Base-by-base conservation (phyloP, 805 yeast species). In the Candida silvatica region DNA sequence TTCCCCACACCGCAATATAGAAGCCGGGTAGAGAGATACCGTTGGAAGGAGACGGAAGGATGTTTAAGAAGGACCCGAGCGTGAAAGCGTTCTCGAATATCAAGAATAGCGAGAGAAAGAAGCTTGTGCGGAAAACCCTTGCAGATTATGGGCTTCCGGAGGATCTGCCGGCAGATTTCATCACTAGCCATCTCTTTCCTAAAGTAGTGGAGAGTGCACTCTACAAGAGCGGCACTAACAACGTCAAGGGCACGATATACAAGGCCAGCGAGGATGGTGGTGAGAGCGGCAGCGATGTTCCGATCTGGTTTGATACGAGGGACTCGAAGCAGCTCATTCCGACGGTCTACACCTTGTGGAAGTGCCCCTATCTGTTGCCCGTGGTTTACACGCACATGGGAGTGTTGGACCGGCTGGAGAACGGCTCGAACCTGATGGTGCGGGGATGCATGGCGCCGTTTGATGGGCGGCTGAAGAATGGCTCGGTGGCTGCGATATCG, bases 351-450 rank as follows among this genome's bases (percentile, higher is more conserved):
- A 75, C 85, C 0, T 54, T 80, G 27, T 84, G 95, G 92, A 64
- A 65, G 17, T 67, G 71, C 26, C 86, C 88, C 0, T 70, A 59
- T 39, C 36, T 85, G 9, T 44, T 86, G 17, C 95, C 95, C 0
- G 52, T 68, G 1, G 72, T 88, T 3, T 58, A 62, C 38, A 88
- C 97, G 0, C 87, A 84, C 51, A 71, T 72, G 9, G 73, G 69
- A 44, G 95, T 90, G 2, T 66, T 90, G 14, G 78, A 71, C 32
- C 72, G 74, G 9, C 58, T 87, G n/a, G 59, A 66, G 22, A 74
- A 73, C 38, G 96, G 97, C 9, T 96, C 97, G 0, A 71, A 82
- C 46, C 57, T 83, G 42, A 81, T 82, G 87, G 62, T 80, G 23
- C 82, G 87, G 3, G 94, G 94, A 0, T 68, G 76, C 4, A 49